Percentiles rank a stretch among this genome's conserved stretches.
Evolutionary conservation across 2,329 filamentous ascomycete genomes (phyloP).

Genomic region (Pseudocercospora crystallina): DNA sequence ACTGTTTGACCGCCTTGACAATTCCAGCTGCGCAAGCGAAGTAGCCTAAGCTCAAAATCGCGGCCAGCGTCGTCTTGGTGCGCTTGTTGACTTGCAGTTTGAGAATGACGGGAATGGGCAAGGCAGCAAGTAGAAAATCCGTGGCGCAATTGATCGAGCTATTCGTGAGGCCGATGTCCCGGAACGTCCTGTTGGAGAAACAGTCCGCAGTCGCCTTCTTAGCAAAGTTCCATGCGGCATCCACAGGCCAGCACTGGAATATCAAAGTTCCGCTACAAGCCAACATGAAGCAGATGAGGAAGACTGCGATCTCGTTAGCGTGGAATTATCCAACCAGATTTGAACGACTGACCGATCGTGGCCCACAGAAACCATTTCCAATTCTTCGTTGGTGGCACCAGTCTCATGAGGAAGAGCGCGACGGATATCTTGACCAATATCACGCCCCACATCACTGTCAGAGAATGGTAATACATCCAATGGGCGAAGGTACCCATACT

Average conservation of each 20-base stretch:
- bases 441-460: constrained; percentile 49
- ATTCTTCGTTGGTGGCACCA: constrained; percentile 41
- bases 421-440: constrained; percentile 51
- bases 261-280: constrained; percentile 48
- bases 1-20: constrained; percentile 43
- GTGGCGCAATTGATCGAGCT: constrained; percentile 44
- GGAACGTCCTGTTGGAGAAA: constrained; percentile 42
- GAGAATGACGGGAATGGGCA: constrained; percentile 47
- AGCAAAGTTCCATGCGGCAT: constrained; percentile 45
- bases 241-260: constrained; percentile 49
- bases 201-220: constrained; percentile 43
- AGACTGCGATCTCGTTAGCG: constrained; percentile 34
- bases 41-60: constrained; percentile 41
- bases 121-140: constrained; percentile 42
- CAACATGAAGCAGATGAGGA: constrained; percentile 45
- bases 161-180: constrained; percentile 49
- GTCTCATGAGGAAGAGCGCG: constrained; percentile 46
- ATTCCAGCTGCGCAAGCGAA: constrained; percentile 47
- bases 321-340: too few relatives aligned
- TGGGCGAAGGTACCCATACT: constrained; percentile 34
- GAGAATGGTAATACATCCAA: constrained; percentile 47
- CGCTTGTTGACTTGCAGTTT: constrained; percentile 45
- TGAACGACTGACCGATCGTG: constrained; percentile 41
- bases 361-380: constrained; percentile 46
- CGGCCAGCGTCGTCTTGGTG: constrained; percentile 41